Percentiles rank a stretch among this genome's conserved stretches.
phyloP scores from a whole-genome alignment of 805 yeast species.

The Wickerhamiella kurtzmanii region DNA sequence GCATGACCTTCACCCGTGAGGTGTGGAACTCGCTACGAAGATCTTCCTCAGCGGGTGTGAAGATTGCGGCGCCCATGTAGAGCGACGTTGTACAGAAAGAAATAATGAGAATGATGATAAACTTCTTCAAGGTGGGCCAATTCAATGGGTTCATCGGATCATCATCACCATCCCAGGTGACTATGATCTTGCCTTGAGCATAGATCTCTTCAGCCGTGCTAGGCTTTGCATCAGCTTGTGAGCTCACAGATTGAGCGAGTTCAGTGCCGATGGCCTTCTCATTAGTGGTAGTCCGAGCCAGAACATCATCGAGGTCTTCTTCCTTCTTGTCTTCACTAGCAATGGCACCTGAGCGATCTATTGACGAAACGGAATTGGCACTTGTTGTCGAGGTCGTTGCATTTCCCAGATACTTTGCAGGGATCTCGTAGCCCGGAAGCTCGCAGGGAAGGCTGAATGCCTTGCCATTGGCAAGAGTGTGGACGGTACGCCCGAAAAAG shows the following conservation, averaged over 20 bases:
- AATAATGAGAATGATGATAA: conserved; percentile 29
- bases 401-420: neutral
- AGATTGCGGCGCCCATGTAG: conserved; percentile 48
- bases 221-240: too few species aligned
- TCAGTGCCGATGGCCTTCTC: neutral
- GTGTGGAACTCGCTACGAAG: conserved; percentile 25
- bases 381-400: neutral
- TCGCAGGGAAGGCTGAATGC: neutral
- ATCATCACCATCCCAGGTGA: conserved; percentile 24
- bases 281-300: neutral
- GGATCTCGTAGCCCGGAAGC: neutral
- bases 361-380: neutral
- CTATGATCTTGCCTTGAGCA: conserved; percentile 45
- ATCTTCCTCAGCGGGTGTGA: conserved; percentile 40
- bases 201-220: conserved; percentile 44
- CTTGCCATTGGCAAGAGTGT: neutral
- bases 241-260: neutral
- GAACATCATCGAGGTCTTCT: neutral
- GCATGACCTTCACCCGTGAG: conserved; percentile 32
- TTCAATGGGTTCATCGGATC: conserved; percentile 36
- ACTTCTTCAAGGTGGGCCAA: conserved; percentile 37
- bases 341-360: neutral
- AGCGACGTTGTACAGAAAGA: conserved; percentile 37
- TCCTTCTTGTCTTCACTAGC: neutral
- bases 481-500: neutral